These are phyloP conservation scores for Cairneyella variabilis DNA, from an alignment of 495 filamentous ascomycete species.

Conservation along the genomic window DNA sequence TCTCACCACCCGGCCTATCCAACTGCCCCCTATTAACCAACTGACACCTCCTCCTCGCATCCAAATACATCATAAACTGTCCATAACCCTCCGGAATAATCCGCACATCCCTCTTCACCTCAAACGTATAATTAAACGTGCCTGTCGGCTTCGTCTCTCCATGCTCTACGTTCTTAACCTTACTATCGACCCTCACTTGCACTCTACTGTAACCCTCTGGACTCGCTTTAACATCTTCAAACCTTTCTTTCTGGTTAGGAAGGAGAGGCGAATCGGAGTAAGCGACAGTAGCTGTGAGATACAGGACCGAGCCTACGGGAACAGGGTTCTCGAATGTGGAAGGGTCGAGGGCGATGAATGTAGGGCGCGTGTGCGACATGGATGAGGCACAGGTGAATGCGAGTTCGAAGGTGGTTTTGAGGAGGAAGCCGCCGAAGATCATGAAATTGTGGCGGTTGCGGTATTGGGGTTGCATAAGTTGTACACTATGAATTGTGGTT, in stretches of 20 bases:
- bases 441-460: slow-evolving; percentile 84
- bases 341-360: slow-evolving; percentile 74
- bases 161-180: slow-evolving; percentile 76
- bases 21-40: background rate
- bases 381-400: slow-evolving; percentile 86
- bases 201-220: slow-evolving; percentile 30
- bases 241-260: too few species aligned
- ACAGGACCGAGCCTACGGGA: slow-evolving; percentile 78
- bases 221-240: slow-evolving; percentile 19
- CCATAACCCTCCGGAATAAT: slow-evolving; percentile 72
- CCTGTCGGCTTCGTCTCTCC: slow-evolving; percentile 71
- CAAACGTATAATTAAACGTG: slow-evolving; percentile 83
- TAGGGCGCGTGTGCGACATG: slow-evolving; percentile 69
- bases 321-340: slow-evolving; percentile 82
- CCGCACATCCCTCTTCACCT: slow-evolving; percentile 66
- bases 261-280: slow-evolving; percentile 68
- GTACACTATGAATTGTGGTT: slow-evolving; percentile 63
- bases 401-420: slow-evolving; percentile 80
- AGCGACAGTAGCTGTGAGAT: slow-evolving; percentile 70
- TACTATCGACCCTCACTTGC: slow-evolving; percentile 74
- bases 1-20: slow-evolving; percentile 6
- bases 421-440: slow-evolving; percentile 84
- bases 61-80: slow-evolving; percentile 78
- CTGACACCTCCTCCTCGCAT: slow-evolving; percentile 56
- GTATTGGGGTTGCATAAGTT: slow-evolving; percentile 86